Conservation (phyloP, 2,329 filamentous ascomycete genomes). For the Diplodia intermedia region DNA sequence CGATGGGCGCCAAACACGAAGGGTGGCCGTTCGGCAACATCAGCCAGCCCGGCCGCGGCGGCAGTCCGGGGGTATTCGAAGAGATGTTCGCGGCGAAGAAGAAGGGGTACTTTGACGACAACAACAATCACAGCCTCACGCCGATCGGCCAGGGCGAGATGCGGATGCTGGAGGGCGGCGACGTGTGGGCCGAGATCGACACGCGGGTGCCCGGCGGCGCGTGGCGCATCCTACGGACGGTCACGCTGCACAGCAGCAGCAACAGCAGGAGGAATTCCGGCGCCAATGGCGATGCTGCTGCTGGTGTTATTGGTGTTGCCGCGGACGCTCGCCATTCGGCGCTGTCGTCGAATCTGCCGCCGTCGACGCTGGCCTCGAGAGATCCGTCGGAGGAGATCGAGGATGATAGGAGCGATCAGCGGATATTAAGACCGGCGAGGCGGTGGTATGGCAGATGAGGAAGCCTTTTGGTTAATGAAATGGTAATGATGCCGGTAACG, state of each 20-base stretch:
- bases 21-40: constrained; percentile 26
- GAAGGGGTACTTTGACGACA: neutral
- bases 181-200: constrained; percentile 17
- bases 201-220: neutral
- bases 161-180: neutral
- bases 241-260: neutral
- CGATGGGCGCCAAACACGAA: neutral
- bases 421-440: neutral
- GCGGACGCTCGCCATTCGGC: neutral
- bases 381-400: neutral
- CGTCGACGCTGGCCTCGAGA: neutral
- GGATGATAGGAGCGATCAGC: constrained; percentile 3
- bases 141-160: neutral
- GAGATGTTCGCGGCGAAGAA: neutral
- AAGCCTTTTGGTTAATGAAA: neutral
- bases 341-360: neutral
- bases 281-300: neutral
- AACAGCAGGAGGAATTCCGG: neutral
- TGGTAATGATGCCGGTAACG: neutral
- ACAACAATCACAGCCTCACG: neutral
- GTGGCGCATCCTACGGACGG: constrained; percentile 8
- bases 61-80: neutral
- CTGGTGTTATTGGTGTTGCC: neutral
- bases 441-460: neutral
- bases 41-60: neutral